phyloP scores from a whole-genome alignment of 805 yeast species.

The Kuraishia borneana region DNA sequence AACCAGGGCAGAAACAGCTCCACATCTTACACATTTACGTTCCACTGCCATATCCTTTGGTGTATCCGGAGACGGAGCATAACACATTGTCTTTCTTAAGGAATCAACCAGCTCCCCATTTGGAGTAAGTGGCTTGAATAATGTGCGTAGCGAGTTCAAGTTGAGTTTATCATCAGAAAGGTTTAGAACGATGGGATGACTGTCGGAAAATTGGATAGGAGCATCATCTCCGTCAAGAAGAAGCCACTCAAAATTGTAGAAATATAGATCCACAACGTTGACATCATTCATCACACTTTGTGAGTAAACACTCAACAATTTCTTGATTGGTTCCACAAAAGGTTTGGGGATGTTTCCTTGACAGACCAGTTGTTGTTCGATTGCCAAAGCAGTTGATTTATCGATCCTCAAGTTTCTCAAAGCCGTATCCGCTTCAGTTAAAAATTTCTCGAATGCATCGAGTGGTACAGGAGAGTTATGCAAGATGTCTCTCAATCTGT shows the following conservation, averaged over 20 bases:
- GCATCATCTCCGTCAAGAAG: slow-evolving; percentile 16
- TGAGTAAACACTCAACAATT: slow-evolving; percentile 36
- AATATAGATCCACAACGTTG: slow-evolving; percentile 43
- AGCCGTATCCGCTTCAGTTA: slow-evolving; percentile 43
- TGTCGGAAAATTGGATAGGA: slow-evolving; percentile 1
- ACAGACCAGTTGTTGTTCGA: slow-evolving; percentile 54
- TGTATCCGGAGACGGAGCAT: slow-evolving; percentile 11
- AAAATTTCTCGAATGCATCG: slow-evolving; percentile 45
- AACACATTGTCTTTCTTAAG: slow-evolving; percentile 18
- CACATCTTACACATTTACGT: slow-evolving; percentile 20
- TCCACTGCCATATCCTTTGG: background rate
- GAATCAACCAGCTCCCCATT: slow-evolving; percentile 20
- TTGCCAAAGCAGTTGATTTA: slow-evolving; percentile 26
- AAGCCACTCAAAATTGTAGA: slow-evolving; percentile 61
- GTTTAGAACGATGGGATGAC: background rate
- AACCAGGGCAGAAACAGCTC: slow-evolving; percentile 20
- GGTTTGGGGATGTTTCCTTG: slow-evolving; percentile 43
- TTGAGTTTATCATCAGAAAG: slow-evolving; percentile 1
- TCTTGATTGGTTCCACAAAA: slow-evolving; percentile 23
- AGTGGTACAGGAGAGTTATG: slow-evolving; percentile 44
- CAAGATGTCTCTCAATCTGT: slow-evolving; percentile 34
- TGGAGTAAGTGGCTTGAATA: slow-evolving; percentile 9
- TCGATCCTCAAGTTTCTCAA: slow-evolving; percentile 25
- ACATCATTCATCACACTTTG: slow-evolving; percentile 29
- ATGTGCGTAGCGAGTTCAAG: slow-evolving; percentile 6